Percentiles rank a stretch among this genome's conserved stretches.
Conservation (phyloP, 192 early-diverging fungal genomes). For the Linnemannia elongata region DNA sequence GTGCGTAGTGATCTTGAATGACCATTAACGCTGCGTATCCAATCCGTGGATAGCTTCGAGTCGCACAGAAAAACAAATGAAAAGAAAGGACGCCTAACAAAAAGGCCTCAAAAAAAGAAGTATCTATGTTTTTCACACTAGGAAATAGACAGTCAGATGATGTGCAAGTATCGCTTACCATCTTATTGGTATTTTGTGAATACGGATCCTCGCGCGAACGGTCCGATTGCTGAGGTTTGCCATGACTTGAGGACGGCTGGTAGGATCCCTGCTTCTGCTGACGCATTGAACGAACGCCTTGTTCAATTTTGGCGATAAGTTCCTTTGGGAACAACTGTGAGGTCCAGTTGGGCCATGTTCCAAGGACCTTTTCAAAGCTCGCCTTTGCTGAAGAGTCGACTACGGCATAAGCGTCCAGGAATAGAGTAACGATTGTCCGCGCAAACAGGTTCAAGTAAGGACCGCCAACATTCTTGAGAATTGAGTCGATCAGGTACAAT, state of each 20-base stretch:
- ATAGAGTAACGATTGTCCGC: constrained; percentile 78
- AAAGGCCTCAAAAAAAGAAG: background rate
- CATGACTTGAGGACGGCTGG: constrained; percentile 61
- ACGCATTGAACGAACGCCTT: constrained; percentile 56
- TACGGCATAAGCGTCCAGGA: constrained; percentile 80
- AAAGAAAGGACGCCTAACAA: background rate
- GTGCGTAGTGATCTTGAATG: background rate
- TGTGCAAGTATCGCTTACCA: constrained; percentile 16
- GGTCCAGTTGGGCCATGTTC: constrained; percentile 83
- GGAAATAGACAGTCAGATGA: background rate
- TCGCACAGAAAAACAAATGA: background rate
- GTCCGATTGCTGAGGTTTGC: constrained; percentile 66
- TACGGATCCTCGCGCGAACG: constrained; percentile 16
- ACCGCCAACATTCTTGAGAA: constrained; percentile 93
- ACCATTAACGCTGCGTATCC: background rate
- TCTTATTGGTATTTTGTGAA: constrained; percentile 14
- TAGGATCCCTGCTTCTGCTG: constrained; percentile 44
- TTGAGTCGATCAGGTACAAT: constrained; percentile 95
- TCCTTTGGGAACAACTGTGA: constrained; percentile 71
- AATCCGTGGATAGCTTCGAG: background rate
- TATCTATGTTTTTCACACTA: background rate
- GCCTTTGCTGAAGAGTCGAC: constrained; percentile 75
- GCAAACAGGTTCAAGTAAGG: constrained; percentile 81
- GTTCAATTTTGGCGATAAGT: constrained; percentile 66
- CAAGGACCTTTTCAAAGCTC: constrained; percentile 82